Evolutionary conservation across 257 asterid genomes (phyloP).

Genomic region (Solanum dulcamara): DNA sequence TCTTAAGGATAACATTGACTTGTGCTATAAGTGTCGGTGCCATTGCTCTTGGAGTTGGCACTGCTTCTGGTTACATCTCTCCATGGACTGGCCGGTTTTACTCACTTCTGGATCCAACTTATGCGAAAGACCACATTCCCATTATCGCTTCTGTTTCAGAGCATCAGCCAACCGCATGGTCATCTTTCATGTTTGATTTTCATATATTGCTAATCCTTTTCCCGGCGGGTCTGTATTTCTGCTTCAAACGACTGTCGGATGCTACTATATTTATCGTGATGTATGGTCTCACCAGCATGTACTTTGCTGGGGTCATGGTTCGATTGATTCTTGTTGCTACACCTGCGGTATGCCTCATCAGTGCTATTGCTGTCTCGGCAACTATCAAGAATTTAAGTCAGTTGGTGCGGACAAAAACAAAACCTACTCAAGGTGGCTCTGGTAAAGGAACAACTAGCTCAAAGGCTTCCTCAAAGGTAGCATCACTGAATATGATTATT

Average conservation of each 20-base stretch:
- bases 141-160: constrained; percentile 98
- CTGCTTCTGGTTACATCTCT: constrained; percentile 96
- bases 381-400: constrained; percentile 83
- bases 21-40: constrained; percentile 73
- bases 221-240: constrained; percentile 98
- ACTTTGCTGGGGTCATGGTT: constrained; percentile 99
- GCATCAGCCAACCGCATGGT: constrained; percentile 99
- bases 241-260: constrained; percentile 95
- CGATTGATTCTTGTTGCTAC: constrained; percentile 96
- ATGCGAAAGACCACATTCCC: constrained; percentile 96
- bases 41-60: constrained; percentile 82
- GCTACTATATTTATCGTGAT: constrained; percentile 91
- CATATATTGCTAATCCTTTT: constrained; percentile 75
- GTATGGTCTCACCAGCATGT: constrained; percentile 99
- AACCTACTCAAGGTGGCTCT: constrained; percentile 38
- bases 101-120: constrained; percentile 93
- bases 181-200: constrained; percentile 98
- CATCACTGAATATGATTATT: background rate
- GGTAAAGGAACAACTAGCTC: constrained; percentile 56
- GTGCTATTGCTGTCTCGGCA: constrained; percentile 98
- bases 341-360: constrained; percentile 95
- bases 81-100: constrained; percentile 99
- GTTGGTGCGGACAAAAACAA: constrained; percentile 69
- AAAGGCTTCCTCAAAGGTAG: constrained; percentile 83
- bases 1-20: constrained; percentile 79